Evolutionary conservation across 176 grass and related monocot genomes (phyloP), one percentile per base, ranked within the genome.

Genomic region (Oryza longistaminata): DNA sequence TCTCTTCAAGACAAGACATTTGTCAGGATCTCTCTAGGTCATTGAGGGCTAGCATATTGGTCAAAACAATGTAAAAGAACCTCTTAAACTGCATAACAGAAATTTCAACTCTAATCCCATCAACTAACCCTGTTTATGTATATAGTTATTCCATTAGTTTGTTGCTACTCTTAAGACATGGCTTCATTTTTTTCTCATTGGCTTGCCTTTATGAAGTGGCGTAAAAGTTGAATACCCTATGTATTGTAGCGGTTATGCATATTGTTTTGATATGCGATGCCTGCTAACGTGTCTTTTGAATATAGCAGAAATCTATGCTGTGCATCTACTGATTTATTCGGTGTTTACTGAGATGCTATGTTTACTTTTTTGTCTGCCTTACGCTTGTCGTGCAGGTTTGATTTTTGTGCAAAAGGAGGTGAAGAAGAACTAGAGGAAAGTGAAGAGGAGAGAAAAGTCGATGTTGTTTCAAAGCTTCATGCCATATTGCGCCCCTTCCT

Each of bases 401-500:
- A 99, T 85, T 88, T 99, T 81, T 92, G 91, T 79, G 91, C 71
- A 1, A 94, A 84, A 70, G 88, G 62, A 76, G 74, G 45, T 70
- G 96, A 99, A 74, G 81, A 66, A 46, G 80, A 88, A 24, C 39
- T 81, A 58, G 91, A 93, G 90, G 96, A 92, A 85, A 89, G 64
- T 85, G 90, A 95, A 70, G 96, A 98, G 71, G 94, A 92, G 55
- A 92, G 85, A 83, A 93, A 88, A 67, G 87, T 98, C 5, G 88
- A 92, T 81, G 91, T 98, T 87, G 67, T 87, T 74, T 92, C 91
- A 73, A 98, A 96, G 66, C 89, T 98, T 73, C 96, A 98, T 92
- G 73, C 82, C 58, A 98, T 98, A 85, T 84, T 98, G 66, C 93
- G 96, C 62, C 96, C 96, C 13, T 98, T 98, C 78, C 96, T 98